phyloP scores from a whole-genome alignment of 495 filamentous ascomycete genomes.

The Ramalina intermedia region DNA sequence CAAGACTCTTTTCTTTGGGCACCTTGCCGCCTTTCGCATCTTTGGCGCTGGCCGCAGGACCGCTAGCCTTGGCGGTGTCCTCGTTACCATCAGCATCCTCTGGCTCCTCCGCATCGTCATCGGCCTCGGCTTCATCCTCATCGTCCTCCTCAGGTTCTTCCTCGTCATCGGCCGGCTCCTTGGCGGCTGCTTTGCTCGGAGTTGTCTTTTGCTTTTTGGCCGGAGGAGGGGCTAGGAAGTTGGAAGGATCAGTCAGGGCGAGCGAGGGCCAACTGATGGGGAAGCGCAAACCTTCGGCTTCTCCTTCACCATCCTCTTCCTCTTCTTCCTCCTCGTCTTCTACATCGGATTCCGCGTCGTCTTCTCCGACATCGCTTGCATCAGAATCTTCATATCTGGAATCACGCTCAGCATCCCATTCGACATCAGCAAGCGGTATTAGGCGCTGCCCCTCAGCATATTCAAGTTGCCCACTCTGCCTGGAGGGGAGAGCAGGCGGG shows the following conservation, averaged over 20 bases:
- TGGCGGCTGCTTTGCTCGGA: neutral
- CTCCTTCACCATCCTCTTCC: conserved; percentile 13
- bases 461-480: no score
- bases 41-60: conserved; percentile 28
- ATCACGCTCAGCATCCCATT: no score
- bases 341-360: conserved; percentile 31
- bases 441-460: no score
- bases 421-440: no score
- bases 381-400: conserved; percentile 39
- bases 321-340: conserved; percentile 21
- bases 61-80: conserved; percentile 26
- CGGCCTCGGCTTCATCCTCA: conserved; percentile 16
- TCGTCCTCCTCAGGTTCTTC: conserved; percentile 18
- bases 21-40: conserved; percentile 29
- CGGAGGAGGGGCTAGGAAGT: conserved; percentile 2
- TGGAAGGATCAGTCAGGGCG: neutral
- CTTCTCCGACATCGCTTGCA: conserved; percentile 28
- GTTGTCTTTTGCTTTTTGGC: conserved; percentile 2
- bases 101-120: conserved; percentile 23
- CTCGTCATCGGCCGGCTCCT: conserved; percentile 9
- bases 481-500: no score
- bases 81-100: conserved; percentile 21
- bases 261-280: neutral
- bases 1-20: conserved; percentile 34
- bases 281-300: neutral